Evolutionary conservation across 257 asterid species (phyloP), one percentile per base, ranked within the genome.

Genomic region (Nicotiana attenuata): DNA sequence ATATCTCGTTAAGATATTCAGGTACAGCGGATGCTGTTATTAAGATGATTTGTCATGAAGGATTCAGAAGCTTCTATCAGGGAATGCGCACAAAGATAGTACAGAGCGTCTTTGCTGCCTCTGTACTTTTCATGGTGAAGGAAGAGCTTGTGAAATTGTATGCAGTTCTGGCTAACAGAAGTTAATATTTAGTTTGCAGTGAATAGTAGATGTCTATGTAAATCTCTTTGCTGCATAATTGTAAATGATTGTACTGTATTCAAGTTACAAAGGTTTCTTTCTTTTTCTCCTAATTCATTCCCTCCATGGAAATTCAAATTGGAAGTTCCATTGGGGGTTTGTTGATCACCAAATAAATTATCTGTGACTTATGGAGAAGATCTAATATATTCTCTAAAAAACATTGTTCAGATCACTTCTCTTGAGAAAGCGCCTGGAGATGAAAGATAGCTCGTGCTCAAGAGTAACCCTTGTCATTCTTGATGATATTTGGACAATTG

Each of bases 31-130:
- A 95, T 90, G 98, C 98, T 77, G 88, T 95, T 52, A 16, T 87
- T 65, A 93, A 95, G 89, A 95, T 93, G 98, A 89, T 95, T 80
- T 92, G 88, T 20, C 85, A 93, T 3, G 98, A 95, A 92, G 98
- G 98, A 69, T 67, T 92, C 10, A 55, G 87, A 81, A 87, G 98
- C 89, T 93, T 95, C 91, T 95, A 93, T 91, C 92, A 95, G 82
- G 98, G 98, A 83, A 93, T 95, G 98, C 88, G 92, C 89, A 95
- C 98, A 10, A 95, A 95, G 90, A 93, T 95, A 41, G 94, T 91
- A 67, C 98, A 95, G 89, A 95, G 98, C 22, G 98, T 95, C 11
- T 87, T 95, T 82, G 98, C 98, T 65, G 98, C 98, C 77, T 93
- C 98, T 47, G 88, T 95, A 66, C 95, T 95, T 82, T 95, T 95